These are phyloP conservation scores for Moricandia moricandioides DNA, from an alignment of 345 rosid species.

Conservation along the genomic window DNA sequence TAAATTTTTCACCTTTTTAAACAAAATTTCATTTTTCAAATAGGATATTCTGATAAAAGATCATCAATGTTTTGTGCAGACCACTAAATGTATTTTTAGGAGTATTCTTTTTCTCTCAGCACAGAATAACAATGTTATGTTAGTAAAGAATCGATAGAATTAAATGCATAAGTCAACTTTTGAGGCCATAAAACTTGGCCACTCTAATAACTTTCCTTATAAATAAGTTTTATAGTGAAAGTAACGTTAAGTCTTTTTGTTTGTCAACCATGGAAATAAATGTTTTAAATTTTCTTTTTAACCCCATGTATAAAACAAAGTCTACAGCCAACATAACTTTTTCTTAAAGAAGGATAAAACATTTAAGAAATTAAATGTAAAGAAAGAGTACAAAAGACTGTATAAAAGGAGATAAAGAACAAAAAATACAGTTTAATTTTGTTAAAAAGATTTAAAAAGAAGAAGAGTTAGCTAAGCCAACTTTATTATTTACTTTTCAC, in stretches of 20 bases:
- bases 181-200: conserved; percentile 10
- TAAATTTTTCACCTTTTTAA: background rate
- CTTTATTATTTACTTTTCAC: background rate
- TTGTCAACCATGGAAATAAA: conserved; percentile 9
- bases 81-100: background rate
- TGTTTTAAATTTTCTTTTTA: background rate
- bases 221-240: background rate
- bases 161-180: conserved; percentile 17
- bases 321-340: conserved; percentile 2
- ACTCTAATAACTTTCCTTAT: background rate
- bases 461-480: conserved; percentile 10
- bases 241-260: conserved; percentile 1
- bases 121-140: background rate
- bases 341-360: background rate
- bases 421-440: background rate
- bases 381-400: background rate
- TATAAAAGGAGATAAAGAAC: background rate
- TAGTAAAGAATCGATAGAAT: background rate
- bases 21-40: background rate
- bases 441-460: background rate
- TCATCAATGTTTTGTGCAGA: conserved; percentile 18
- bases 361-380: background rate
- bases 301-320: conserved; percentile 26
- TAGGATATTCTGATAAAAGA: conserved; percentile 7
- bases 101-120: background rate